A percentile compares a stretch with the other conserved stretches of the same genome.
Conservation (phyloP, 768 basidiomycete species). For the Lenzites betulinus region DNA sequence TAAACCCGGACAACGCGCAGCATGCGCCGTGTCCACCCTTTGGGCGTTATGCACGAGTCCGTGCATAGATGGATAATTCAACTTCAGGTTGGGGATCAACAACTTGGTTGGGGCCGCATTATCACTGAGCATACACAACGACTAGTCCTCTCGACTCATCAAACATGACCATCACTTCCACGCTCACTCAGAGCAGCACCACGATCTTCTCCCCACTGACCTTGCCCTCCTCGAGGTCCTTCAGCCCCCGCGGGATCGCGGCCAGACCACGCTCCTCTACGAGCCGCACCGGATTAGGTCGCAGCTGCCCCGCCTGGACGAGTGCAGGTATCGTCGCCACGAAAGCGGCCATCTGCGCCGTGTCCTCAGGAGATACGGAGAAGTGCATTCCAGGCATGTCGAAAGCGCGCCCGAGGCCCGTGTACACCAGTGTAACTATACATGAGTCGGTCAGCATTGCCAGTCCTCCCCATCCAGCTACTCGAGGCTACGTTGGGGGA, state of each 20-base stretch:
- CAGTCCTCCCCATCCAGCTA: no score
- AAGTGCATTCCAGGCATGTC: conserved; percentile 4
- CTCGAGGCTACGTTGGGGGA: no score
- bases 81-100: no score
- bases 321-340: conserved; percentile 24
- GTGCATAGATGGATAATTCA: no score
- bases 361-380: conserved; percentile 24
- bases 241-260: conserved; percentile 27
- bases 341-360: conserved; percentile 27
- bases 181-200: no score
- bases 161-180: no score
- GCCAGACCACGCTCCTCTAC: conserved; percentile 28
- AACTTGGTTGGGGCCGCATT: no score
- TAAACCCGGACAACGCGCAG: no score
- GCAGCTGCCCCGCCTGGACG: conserved; percentile 25
- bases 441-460: background rate
- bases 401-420: conserved; percentile 22
- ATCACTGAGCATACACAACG: no score
- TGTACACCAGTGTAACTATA: conserved; percentile 26
- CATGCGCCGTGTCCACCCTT: no score
- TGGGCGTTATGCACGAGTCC: no score
- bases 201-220: conserved; percentile 35
- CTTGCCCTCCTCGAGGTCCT: conserved; percentile 34
- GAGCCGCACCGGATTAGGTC: conserved; percentile 29
- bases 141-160: no score